Evolutionary conservation across 805 yeast genomes (phyloP).

Genomic region (Starmerella etchellsii): DNA sequence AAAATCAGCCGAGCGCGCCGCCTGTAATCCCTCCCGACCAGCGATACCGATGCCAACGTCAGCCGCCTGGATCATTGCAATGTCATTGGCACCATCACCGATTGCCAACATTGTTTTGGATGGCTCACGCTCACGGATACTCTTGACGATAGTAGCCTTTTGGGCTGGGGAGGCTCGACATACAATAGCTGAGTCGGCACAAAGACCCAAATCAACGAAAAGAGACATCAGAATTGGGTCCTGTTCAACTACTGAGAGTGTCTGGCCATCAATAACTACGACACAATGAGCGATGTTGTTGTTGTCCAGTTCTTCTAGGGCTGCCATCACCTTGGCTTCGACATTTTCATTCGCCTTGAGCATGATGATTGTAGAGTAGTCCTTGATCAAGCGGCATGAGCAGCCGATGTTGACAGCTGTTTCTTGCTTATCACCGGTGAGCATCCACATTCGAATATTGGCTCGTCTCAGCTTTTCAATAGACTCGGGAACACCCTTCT

Average conservation of each 20-base stretch:
- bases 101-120: conserved; percentile 78
- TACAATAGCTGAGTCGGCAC: conserved; percentile 81
- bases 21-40: conserved; percentile 94
- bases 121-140: conserved; percentile 59
- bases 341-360: conserved; percentile 45
- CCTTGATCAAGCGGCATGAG: conserved; percentile 84
- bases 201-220: conserved; percentile 73
- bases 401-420: conserved; percentile 96
- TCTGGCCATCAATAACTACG: conserved; percentile 86
- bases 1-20: conserved; percentile 88
- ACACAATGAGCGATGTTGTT: conserved; percentile 88
- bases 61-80: conserved; percentile 98
- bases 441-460: conserved; percentile 93
- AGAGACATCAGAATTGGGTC: conserved; percentile 61
- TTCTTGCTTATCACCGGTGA: conserved; percentile 95
- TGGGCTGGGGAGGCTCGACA: conserved; percentile 97
- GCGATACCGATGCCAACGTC: conserved; percentile 97
- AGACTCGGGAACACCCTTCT: conserved; percentile 92
- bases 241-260: conserved; percentile 57
- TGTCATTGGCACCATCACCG: conserved; percentile 99
- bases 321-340: conserved; percentile 56
- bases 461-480: conserved; percentile 86
- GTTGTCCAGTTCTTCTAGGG: conserved; percentile 56
- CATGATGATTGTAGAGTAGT: conserved; percentile 78
- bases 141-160: conserved; percentile 76